Evolutionary conservation across 345 rosid species (phyloP).

Genomic region (Boechera retrofracta): DNA sequence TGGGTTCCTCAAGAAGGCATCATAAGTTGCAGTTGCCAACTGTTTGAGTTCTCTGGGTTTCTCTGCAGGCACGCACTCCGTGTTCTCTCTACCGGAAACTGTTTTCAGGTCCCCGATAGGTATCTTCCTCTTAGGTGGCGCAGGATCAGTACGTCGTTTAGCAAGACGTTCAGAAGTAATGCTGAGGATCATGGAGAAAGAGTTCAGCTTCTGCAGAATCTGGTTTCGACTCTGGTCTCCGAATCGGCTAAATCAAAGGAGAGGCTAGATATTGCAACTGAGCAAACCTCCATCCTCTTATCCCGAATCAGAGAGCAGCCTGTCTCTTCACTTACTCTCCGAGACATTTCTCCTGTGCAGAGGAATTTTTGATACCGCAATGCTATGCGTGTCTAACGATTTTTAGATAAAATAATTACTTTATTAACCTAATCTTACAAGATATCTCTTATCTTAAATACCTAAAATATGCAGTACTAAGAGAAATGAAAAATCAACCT

Average conservation of each 20-base stretch:
- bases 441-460: not conserved
- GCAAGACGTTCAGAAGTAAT: constrained; percentile 55
- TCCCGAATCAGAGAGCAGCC: constrained; percentile 86
- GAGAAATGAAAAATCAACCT: not conserved
- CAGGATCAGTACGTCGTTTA: constrained; percentile 56
- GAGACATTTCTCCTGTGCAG: constrained; percentile 39
- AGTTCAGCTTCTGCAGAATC: constrained; percentile 75
- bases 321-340: constrained; percentile 42
- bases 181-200: constrained; percentile 62
- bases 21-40: constrained; percentile 93
- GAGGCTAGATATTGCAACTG: constrained; percentile 79
- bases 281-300: constrained; percentile 70
- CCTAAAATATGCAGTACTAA: not conserved
- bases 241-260: constrained; percentile 89
- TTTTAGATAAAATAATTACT: not conserved
- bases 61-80: constrained; percentile 95
- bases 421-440: not conserved
- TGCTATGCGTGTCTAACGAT: constrained; percentile 1
- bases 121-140: constrained; percentile 92
- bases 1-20: constrained; percentile 91
- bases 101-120: constrained; percentile 90
- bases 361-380: constrained; percentile 41
- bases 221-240: constrained; percentile 68
- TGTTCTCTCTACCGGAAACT: constrained; percentile 88
- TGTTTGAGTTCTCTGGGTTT: constrained; percentile 92